phyloP scores from a whole-genome alignment of 1,139 yeast species.

The Yamadazyma atmosphaerica region DNA sequence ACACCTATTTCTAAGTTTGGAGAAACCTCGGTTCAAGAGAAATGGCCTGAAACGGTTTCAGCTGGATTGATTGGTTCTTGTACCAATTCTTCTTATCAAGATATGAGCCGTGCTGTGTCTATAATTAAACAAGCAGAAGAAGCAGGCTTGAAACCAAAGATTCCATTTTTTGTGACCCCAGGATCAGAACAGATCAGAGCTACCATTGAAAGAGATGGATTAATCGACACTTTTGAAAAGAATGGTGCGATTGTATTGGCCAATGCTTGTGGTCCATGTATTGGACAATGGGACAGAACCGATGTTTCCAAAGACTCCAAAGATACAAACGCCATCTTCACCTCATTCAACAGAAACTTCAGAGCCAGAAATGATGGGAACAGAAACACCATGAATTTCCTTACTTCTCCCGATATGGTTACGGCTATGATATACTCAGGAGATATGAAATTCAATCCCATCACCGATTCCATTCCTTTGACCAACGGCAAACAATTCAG shows the following conservation, averaged over 20 bases:
- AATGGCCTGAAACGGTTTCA: slow-evolving; percentile 79
- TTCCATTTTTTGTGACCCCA: slow-evolving; percentile 92
- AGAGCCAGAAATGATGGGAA: slow-evolving; percentile 97
- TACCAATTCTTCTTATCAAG: slow-evolving; percentile 96
- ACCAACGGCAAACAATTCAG: slow-evolving; percentile 69
- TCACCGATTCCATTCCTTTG: slow-evolving; percentile 69
- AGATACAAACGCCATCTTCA: slow-evolving; percentile 79
- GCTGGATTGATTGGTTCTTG: slow-evolving; percentile 98
- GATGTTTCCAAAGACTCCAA: slow-evolving; percentile 64
- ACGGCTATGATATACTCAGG: slow-evolving; percentile 97
- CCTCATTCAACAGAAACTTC: slow-evolving; percentile 95
- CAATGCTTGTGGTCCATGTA: slow-evolving; percentile 99
- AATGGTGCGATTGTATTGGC: slow-evolving; percentile 92
- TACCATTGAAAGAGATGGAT: slow-evolving; percentile 93
- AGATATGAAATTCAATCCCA: slow-evolving; percentile 83
- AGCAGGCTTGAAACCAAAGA: slow-evolving; percentile 87
- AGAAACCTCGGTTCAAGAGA: slow-evolving; percentile 58
- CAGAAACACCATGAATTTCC: slow-evolving; percentile 93
- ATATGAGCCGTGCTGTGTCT: slow-evolving; percentile 93
- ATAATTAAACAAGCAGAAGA: slow-evolving; percentile 80
- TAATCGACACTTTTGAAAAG: slow-evolving; percentile 72
- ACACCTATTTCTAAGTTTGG: slow-evolving; percentile 80
- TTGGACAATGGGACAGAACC: slow-evolving; percentile 96
- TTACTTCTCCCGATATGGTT: slow-evolving; percentile 95
- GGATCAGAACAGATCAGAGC: slow-evolving; percentile 99